Evolutionary conservation across 2,329 filamentous ascomycete species (phyloP), one percentile per base, ranked within the genome.

Genomic region (Cladophialophora yegresii): DNA sequence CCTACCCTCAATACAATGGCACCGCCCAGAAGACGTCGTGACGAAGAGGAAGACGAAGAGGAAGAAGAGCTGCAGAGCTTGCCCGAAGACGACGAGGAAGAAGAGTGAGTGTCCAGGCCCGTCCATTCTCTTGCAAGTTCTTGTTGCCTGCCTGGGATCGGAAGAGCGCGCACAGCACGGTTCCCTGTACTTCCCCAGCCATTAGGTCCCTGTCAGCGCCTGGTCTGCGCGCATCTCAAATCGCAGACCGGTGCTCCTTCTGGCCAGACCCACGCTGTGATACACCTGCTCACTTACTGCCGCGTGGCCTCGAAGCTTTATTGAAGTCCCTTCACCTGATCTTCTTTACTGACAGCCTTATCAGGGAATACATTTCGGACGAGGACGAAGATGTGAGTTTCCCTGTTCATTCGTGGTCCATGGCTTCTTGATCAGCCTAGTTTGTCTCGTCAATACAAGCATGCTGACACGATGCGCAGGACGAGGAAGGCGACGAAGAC

Each of bases 61-160:
- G 80, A 77, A 66, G 77, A 79, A 61, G 77, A 81, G 68, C 75
- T 83, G 4, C 77, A 79, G 63, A 77, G 78, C 36, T 77, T 82
- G 45, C 80, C 80, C 59, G 82, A 81, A 10, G 79, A 81, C 51
- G 80, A 81, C 53, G 79, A 80, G 65, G 81, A 81, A 63, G 80
- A 82, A 75, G 80, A 82, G 71, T 50, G 80, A 82, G 79, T 80
- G 36, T 40, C 6, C 36, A 6, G 13, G 13, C 5, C 20, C 20
- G 45, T 23, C 47, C 2, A 50, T 12, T 26, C 20, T 50, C 23
- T 43, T 16, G n/a, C 36, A 3, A 3, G n/a, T n/a, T n/a, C 36
- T 43, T 43, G 8, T 20, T n/a, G 36, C 4, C 36, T 43, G 13
- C 16, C 36, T 43, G 36, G 36, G 36, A 43, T 16, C 36, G 36